Conservation (phyloP, 2,329 filamentous ascomycete genomes). For the Aspergillus fumigatiaffinis region DNA sequence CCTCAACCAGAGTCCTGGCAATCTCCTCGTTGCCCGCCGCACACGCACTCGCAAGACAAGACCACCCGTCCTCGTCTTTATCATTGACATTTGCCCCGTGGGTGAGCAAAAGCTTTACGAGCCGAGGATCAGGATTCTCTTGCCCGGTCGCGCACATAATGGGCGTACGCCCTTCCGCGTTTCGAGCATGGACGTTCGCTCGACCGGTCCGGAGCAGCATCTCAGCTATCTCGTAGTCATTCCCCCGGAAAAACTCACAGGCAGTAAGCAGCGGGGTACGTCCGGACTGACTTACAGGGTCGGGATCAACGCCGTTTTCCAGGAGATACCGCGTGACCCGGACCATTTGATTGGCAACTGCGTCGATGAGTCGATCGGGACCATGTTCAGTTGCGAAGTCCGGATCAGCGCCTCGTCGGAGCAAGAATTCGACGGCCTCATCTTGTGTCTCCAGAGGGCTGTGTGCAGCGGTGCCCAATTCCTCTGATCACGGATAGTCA, state of each 20-base stretch:
- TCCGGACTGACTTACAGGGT: neutral
- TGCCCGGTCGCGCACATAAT: neutral
- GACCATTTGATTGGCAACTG: neutral
- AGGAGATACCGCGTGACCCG: neutral
- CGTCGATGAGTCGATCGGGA: neutral
- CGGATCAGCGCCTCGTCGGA: neutral
- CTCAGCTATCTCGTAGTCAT: neutral
- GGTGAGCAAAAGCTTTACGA: neutral
- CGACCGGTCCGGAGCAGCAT: neutral
- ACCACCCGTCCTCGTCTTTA: neutral
- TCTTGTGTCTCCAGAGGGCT: neutral
- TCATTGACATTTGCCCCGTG: neutral
- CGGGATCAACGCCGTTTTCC: neutral
- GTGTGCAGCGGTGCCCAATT: neutral
- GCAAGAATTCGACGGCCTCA: neutral
- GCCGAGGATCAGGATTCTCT: neutral
- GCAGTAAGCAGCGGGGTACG: neutral
- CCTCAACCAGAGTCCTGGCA: neutral
- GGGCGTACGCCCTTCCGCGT: neutral
- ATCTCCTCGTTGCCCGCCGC: neutral
- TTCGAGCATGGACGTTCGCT: neutral
- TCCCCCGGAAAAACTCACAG: neutral
- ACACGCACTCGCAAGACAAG: neutral
- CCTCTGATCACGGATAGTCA: neutral
- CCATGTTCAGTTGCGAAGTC: too few relatives aligned